Base-by-base conservation (phyloP, 2,329 filamentous ascomycete species). In the Verticillium tricorpus region DNA sequence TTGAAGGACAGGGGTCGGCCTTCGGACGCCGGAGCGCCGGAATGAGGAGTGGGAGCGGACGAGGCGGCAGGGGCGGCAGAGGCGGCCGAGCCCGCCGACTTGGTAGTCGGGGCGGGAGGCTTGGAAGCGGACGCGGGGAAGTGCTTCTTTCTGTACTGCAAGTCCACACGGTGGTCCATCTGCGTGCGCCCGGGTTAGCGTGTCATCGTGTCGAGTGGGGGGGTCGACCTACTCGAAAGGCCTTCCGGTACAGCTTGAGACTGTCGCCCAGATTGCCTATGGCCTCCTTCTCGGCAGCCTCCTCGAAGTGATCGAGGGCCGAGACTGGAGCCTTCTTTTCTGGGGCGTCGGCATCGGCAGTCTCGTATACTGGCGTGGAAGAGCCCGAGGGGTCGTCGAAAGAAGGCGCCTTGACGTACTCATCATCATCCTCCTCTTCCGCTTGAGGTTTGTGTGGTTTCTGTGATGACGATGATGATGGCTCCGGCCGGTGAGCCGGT, bases 261-360 rank as follows among this genome's bases (percentile, higher is more conserved):
- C 94, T 98, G 65, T 98, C 94, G 5, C 93, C 93, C 58, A 98
- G 81, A 65, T 87, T 95, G 0, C 95, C 95, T 69, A 90, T 86
- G 0, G 83, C 85, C 76, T 99, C 95, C 74, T 89, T 93, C 76
- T 96, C 90, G 61, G 97, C 93, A 3, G 94, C 95, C 72, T 86
- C 87, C 73, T 98, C 95, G 70, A 95, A 98, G 74, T 97, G 91
- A 69, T 98, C 95, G 17, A 99, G 77, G 0, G 95, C 95, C 12
- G 93, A 91, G 25, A 81, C 79, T 5, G 90, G 90, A 67, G 89
- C 75, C 61, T 67, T 73, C 12, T 74, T 69, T 32, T 68, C 65
- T 34, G 63, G 52, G 5, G 63, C 67, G 28, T 62, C 72, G 17
- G 67, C 54, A 11, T 65, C 35, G 6, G 59, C 61, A 19, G 54